Evolutionary conservation across 805 yeast species (phyloP).

Genomic region (Ogataea saltuana): DNA sequence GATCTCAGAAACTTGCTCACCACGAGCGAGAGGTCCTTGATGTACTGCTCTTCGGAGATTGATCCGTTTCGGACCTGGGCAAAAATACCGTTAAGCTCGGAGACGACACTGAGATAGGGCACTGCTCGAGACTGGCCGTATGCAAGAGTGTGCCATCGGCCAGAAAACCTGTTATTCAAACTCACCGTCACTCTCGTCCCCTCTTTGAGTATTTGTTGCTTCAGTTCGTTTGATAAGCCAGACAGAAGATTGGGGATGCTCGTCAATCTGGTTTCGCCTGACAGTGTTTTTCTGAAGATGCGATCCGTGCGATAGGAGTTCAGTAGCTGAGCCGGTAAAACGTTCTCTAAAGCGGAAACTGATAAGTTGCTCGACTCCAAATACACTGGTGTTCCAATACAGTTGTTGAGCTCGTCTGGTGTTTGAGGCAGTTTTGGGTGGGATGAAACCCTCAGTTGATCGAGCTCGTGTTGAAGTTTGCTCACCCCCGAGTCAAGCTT

Average conservation of each 20-base stretch:
- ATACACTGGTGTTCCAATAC: constrained; percentile 22
- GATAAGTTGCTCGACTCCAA: constrained; percentile 10
- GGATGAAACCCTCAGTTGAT: background rate
- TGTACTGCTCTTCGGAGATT: constrained; percentile 7
- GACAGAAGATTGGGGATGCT: background rate
- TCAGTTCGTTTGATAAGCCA: background rate
- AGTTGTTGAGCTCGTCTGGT: constrained; percentile 21
- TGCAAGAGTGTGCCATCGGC: constrained; percentile 1
- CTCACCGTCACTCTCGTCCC: background rate
- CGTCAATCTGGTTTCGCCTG: constrained; percentile 1
- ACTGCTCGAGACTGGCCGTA: constrained; percentile 1
- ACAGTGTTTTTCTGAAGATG: background rate
- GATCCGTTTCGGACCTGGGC: background rate
- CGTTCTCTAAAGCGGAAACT: constrained; percentile 12
- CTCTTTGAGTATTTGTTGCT: background rate
- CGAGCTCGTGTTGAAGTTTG: background rate
- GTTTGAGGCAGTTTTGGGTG: constrained; percentile 19
- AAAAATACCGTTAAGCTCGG: background rate
- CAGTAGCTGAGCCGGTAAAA: constrained; percentile 8
- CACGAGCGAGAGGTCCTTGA: constrained; percentile 4
- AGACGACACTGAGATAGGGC: background rate
- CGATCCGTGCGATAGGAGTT: background rate
- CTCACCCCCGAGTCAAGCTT: background rate
- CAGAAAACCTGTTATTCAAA: background rate
- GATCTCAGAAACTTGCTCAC: constrained; percentile 9